phyloP scores from a whole-genome alignment of 768 basidiomycete genomes.

The Termitomyces sp. region DNA sequence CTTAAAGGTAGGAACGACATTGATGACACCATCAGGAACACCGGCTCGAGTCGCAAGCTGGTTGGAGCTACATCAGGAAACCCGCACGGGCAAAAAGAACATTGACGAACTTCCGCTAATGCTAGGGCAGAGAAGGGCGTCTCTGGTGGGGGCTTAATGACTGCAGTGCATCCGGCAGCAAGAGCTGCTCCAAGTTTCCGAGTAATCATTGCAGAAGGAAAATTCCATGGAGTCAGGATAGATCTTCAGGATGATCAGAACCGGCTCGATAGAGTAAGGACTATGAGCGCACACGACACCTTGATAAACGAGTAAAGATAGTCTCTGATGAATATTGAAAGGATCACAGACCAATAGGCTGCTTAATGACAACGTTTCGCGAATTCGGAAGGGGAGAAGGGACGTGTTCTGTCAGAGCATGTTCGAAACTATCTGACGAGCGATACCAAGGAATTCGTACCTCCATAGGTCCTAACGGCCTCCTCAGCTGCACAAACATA shows the following conservation, averaged over 20 bases:
- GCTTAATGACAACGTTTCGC: slow-evolving; percentile 89
- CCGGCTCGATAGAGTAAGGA: background rate
- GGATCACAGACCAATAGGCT: slow-evolving; percentile 67
- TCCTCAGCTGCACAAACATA: slow-evolving; percentile 64
- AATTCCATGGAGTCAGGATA: slow-evolving; percentile 87
- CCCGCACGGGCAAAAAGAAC: background rate
- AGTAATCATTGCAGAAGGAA: slow-evolving; percentile 92
- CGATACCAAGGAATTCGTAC: slow-evolving; percentile 29
- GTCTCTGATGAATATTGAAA: background rate
- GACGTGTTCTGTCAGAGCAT: slow-evolving; percentile 56
- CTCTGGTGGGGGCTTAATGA: slow-evolving; percentile 93
- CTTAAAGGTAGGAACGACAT: slow-evolving; percentile 85
- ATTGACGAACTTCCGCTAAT: slow-evolving; percentile 65
- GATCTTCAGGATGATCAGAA: slow-evolving; percentile 38
- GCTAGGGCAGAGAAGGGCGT: slow-evolving; percentile 93
- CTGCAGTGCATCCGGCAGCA: slow-evolving; percentile 93
- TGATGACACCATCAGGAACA: slow-evolving; percentile 91
- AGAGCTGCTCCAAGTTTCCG: slow-evolving; percentile 88
- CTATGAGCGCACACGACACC: slow-evolving; percentile 34
- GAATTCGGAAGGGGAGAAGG: slow-evolving; percentile 66
- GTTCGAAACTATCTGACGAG: background rate
- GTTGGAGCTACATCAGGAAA: background rate
- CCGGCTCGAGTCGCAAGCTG: slow-evolving; percentile 87
- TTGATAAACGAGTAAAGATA: slow-evolving; percentile 9
- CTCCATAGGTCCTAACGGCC: slow-evolving; percentile 88